A percentile compares a stretch with the other conserved stretches of the same genome.
Evolutionary conservation across 1,139 yeast species (phyloP).

Genomic region (Sugiyamaella neomexicana): DNA sequence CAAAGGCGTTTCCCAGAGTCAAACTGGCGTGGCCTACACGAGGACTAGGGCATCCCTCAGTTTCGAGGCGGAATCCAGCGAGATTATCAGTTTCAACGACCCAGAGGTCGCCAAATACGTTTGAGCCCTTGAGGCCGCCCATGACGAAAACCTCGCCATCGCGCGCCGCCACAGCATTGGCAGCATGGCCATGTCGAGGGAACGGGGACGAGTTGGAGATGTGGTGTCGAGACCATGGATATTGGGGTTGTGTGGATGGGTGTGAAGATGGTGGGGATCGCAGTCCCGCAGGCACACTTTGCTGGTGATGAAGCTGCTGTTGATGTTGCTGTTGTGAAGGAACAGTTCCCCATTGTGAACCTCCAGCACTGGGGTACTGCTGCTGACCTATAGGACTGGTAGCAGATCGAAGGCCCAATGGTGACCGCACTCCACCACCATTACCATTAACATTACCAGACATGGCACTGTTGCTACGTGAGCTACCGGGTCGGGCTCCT

Average conservation of each 20-base stretch:
- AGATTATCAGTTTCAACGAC: slow-evolving; percentile 47
- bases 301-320: slow-evolving; percentile 14
- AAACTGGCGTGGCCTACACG: slow-evolving; percentile 96
- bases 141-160: slow-evolving; percentile 82
- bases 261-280: slow-evolving; percentile 8
- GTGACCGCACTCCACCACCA: slow-evolving; percentile 9
- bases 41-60: slow-evolving; percentile 83
- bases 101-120: slow-evolving; percentile 97
- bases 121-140: slow-evolving; percentile 93
- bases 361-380: slow-evolving; percentile 3
- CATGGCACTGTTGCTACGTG: slow-evolving; percentile 16
- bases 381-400: slow-evolving; percentile 14
- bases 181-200: slow-evolving; percentile 93
- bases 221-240: slow-evolving; percentile 77
- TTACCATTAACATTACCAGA: slow-evolving; percentile 6
- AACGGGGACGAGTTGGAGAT: slow-evolving; percentile 75
- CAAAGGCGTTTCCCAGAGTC: slow-evolving; percentile 91
- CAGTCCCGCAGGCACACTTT: slow-evolving; percentile 8
- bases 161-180: slow-evolving; percentile 67
- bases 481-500: background rate
- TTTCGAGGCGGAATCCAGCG: slow-evolving; percentile 64
- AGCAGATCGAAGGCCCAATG: slow-evolving; percentile 6
- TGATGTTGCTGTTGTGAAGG: slow-evolving; percentile 4
- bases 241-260: slow-evolving; percentile 36
- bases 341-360: background rate